Percentiles rank a stretch among this genome's conserved stretches.
These are phyloP conservation scores for Populus hybrid DNA, from an alignment of 441 rosid genomes.

Conservation along the genomic window DNA sequence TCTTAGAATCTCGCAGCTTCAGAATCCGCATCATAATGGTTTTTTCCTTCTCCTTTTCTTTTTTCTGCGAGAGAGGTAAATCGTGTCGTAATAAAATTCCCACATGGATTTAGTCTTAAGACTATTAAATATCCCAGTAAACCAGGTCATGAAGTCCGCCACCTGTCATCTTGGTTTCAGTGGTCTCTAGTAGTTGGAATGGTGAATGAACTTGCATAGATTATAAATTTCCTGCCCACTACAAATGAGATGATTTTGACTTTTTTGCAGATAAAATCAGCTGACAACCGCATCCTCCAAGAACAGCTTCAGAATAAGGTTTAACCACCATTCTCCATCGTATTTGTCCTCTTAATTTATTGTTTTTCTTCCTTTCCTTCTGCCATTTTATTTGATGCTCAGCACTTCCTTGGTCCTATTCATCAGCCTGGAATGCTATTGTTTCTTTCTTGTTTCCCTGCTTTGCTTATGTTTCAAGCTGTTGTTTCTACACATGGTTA, in stretches of 20 bases:
- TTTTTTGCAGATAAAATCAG: slow-evolving; percentile 76
- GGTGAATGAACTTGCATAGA: neutral
- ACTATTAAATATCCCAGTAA: neutral
- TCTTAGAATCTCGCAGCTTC: neutral
- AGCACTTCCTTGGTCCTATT: slow-evolving; percentile 6
- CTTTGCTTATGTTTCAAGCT: slow-evolving; percentile 4
- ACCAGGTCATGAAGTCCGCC: neutral
- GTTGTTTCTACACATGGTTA: slow-evolving; percentile 11
- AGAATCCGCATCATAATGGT: neutral
- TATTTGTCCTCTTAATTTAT: neutral
- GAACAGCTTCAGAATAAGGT: slow-evolving; percentile 95
- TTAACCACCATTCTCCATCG: slow-evolving; percentile 3
- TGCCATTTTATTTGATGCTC: neutral
- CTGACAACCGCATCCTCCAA: slow-evolving; percentile 93
- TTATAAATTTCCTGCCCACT: neutral
- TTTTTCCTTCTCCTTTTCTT: neutral
- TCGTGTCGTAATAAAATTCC: neutral
- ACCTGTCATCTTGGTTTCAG: neutral
- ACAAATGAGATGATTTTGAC: slow-evolving; percentile 23
- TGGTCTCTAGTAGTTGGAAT: neutral
- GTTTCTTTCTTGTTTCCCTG: neutral
- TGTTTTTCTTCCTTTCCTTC: neutral
- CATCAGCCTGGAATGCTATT: slow-evolving; percentile 3
- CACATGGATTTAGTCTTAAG: neutral
- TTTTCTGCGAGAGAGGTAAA: neutral